These are phyloP conservation scores for Annona squamosa DNA, from an alignment of 164 flowering plant species.

Conservation along the genomic window DNA sequence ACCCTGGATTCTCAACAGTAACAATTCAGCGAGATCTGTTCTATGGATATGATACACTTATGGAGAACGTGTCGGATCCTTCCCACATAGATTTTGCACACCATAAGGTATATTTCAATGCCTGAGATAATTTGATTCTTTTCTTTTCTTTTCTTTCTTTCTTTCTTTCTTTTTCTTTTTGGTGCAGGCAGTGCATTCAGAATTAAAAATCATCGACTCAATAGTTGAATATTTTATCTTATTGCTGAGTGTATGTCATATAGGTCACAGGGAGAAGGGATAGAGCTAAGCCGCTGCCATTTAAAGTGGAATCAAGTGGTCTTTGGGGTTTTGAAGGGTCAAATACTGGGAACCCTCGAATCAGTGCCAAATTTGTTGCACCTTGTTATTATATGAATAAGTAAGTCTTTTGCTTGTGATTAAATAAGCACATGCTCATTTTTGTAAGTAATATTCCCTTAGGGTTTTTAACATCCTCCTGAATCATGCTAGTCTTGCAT, in stretches of 20 bases:
- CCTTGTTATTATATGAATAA: conserved; percentile 85
- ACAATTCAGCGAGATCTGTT: conserved; percentile 88
- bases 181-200: not conserved
- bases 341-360: conserved; percentile 78
- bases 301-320: conserved; percentile 76
- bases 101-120: conserved; percentile 52
- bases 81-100: conserved; percentile 98
- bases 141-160: not conserved
- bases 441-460: too few species aligned
- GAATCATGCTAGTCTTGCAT: too few species aligned
- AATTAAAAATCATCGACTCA: not conserved
- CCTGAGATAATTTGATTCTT: not conserved
- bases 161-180: not conserved
- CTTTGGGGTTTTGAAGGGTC: conserved; percentile 88
- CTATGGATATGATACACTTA: conserved; percentile 93
- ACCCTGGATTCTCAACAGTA: conserved; percentile 77
- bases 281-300: conserved; percentile 88
- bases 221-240: not conserved
- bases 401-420: conserved; percentile 29
- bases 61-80: conserved; percentile 99
- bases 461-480: too few species aligned
- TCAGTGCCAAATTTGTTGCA: conserved; percentile 73
- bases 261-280: conserved; percentile 66
- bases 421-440: too few species aligned
- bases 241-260: too few species aligned